Evolutionary conservation across 371 early-diverging fungal genomes (phyloP).

Genomic region (Rhizomucor miehei): DNA sequence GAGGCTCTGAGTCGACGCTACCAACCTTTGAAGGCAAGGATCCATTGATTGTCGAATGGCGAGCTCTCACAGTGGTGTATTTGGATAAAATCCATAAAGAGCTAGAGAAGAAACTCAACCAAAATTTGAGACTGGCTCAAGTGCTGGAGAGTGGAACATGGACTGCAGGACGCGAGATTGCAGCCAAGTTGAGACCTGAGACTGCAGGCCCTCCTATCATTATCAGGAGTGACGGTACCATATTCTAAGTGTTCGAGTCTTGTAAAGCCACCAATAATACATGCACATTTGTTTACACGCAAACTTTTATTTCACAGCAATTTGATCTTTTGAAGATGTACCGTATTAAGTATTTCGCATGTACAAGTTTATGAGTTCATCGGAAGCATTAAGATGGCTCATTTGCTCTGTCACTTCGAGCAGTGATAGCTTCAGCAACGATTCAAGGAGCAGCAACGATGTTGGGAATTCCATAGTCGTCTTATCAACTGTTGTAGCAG

Average conservation of each 20-base stretch:
- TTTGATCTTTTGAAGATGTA: too few species aligned
- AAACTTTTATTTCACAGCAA: too few species aligned
- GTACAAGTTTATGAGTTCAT: conserved; percentile 67
- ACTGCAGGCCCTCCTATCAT: conserved; percentile 88
- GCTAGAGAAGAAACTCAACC: conserved; percentile 48
- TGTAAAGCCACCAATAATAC: too few species aligned
- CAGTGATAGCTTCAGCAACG: conserved; percentile 58
- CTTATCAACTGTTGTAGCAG: not conserved
- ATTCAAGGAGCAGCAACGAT: conserved; percentile 65
- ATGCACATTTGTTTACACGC: too few species aligned
- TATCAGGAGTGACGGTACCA: conserved; percentile 58
- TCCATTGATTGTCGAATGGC: conserved; percentile 89
- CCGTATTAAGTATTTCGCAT: too few species aligned
- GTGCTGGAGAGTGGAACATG: conserved; percentile 92
- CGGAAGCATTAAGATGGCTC: conserved; percentile 63
- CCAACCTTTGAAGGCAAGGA: conserved; percentile 80
- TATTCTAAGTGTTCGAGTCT: conserved; percentile 21
- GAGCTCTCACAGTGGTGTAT: conserved; percentile 84
- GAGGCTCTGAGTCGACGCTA: conserved; percentile 7
- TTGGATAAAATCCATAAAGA: conserved; percentile 71
- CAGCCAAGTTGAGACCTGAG: conserved; percentile 69
- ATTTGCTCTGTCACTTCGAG: conserved; percentile 63
- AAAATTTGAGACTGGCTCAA: conserved; percentile 72
- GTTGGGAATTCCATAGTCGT: conserved; percentile 3
- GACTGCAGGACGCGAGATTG: conserved; percentile 88